Conservation (phyloP, 2,329 filamentous ascomycete species). For the Didymella sp. region DNA sequence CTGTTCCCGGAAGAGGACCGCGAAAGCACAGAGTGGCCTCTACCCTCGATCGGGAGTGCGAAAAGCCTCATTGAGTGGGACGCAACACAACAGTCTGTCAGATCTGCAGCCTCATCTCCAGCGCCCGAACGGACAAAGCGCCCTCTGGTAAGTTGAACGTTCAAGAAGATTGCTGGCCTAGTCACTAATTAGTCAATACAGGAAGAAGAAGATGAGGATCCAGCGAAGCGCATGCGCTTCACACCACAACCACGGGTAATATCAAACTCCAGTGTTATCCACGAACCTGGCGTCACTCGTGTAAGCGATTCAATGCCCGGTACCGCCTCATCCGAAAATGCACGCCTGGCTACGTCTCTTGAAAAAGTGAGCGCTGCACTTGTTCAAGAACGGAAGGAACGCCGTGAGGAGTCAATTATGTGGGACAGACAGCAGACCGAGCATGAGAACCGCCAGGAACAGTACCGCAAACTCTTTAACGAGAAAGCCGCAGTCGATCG, state of each 20-base stretch:
- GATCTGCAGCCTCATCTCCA: conserved; percentile 24
- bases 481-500: conserved; percentile 28
- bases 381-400: conserved; percentile 15
- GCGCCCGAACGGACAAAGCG: conserved; percentile 36
- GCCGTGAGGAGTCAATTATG: conserved; percentile 23
- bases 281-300: conserved; percentile 45
- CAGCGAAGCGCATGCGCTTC: conserved; percentile 45
- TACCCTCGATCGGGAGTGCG: conserved; percentile 42
- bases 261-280: conserved; percentile 10
- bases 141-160: conserved; percentile 28
- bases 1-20: conserved; percentile 24
- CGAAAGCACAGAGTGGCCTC: conserved; percentile 32
- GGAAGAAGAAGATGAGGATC: conserved; percentile 35
- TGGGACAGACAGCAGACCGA: conserved; percentile 38
- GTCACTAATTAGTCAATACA: conserved; percentile 14
- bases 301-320: conserved; percentile 53
- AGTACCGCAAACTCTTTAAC: conserved; percentile 27
- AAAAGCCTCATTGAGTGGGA: conserved; percentile 38
- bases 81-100: conserved; percentile 36
- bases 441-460: conserved; percentile 34
- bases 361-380: conserved; percentile 18
- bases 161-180: too few species aligned
- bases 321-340: conserved; percentile 23
- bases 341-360: conserved; percentile 21
- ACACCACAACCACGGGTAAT: conserved; percentile 37